These are phyloP conservation scores for Proliferodiscus dingleyae DNA, from an alignment of 2,329 filamentous ascomycete genomes.

Conservation along the genomic window DNA sequence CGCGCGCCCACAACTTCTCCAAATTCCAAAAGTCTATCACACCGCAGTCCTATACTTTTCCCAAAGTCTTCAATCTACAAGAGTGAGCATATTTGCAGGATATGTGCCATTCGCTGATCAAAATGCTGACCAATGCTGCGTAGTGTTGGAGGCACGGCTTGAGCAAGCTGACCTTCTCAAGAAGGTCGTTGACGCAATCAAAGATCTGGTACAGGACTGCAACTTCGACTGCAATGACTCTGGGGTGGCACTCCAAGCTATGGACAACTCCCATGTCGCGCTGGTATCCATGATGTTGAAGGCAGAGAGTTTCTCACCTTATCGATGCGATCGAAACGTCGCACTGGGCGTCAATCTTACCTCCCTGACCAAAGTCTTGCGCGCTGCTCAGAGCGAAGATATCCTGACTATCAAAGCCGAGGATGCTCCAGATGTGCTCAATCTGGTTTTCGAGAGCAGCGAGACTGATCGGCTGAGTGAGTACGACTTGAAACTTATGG, in stretches of 20 bases:
- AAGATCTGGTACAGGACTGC: constrained; percentile 98
- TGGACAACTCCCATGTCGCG: constrained; percentile 99
- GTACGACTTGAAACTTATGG: constrained; percentile 99
- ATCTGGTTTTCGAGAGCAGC: constrained; percentile 89
- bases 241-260: constrained; percentile 94
- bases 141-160: constrained; percentile 92
- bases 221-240: constrained; percentile 99
- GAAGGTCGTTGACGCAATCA: constrained; percentile 99
- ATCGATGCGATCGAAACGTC: constrained; percentile 98
- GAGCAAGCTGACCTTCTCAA: constrained; percentile 92
- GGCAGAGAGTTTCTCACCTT: constrained; percentile 88
- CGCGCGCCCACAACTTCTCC: not conserved
- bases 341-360: constrained; percentile 95
- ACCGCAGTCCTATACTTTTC: no score
- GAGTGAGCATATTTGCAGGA: not conserved
- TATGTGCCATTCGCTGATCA: no score
- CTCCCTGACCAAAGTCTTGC: constrained; percentile 95
- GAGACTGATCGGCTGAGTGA: constrained; percentile 90
- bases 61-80: no score
- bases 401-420: constrained; percentile 96
- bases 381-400: constrained; percentile 89
- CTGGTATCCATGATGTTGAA: constrained; percentile 99
- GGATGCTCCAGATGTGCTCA: constrained; percentile 91
- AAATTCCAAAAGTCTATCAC: not conserved
- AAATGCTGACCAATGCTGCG: not conserved